phyloP scores from a whole-genome alignment of 2,329 filamentous ascomycete genomes.

The Trichoderma cornu-damae region DNA sequence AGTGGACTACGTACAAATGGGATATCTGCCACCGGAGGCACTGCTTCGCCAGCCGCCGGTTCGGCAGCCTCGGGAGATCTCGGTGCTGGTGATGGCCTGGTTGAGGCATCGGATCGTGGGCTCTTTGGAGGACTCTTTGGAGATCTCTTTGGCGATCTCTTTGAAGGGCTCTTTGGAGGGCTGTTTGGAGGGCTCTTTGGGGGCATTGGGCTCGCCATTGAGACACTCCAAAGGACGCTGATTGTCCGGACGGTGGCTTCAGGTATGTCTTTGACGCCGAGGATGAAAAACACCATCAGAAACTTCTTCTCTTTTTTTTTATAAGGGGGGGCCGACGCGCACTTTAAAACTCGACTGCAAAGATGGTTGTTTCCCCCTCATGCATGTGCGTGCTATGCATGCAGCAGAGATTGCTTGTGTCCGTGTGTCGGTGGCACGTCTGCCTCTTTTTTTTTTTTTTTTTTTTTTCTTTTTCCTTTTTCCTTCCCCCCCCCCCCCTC shows the following conservation, averaged over 20 bases:
- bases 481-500: no score
- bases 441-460: no score
- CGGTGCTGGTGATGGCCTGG: background rate
- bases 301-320: background rate
- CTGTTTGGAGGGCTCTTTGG: background rate
- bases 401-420: background rate
- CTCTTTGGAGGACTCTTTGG: background rate
- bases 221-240: background rate
- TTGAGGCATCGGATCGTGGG: background rate
- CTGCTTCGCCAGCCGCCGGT: background rate
- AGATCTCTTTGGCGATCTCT: no score
- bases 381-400: no score
- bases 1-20: slow-evolving; percentile 10
- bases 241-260: background rate
- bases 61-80: background rate
- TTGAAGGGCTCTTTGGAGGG: no score
- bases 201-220: slow-evolving; percentile 2
- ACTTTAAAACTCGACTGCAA: background rate
- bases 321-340: background rate
- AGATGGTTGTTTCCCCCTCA: background rate
- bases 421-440: slow-evolving; percentile 1
- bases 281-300: background rate
- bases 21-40: background rate
- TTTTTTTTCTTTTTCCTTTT: no score
- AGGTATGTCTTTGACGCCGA: background rate